Percentiles rank a stretch among this genome's conserved stretches.
phyloP scores from a whole-genome alignment of 108 stramenopile species.

The Fistulifera solaris region DNA sequence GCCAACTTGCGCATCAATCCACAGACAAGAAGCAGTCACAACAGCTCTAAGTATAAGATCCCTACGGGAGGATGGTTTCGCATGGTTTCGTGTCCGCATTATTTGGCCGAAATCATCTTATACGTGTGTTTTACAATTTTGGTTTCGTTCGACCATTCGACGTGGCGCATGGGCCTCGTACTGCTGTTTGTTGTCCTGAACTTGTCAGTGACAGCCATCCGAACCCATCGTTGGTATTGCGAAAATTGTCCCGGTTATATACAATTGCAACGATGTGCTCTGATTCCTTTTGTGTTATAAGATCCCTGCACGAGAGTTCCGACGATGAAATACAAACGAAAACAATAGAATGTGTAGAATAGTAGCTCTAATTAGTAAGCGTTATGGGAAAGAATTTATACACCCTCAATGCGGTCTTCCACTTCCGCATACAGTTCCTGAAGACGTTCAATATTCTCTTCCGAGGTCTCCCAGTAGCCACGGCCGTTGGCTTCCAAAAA shows the following conservation, averaged over 20 bases:
- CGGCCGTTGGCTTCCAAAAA: constrained; percentile 95
- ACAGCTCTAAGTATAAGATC: constrained; percentile 20
- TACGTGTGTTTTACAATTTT: constrained; percentile 45
- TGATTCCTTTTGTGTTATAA: constrained; percentile 8
- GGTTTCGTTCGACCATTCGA: background rate
- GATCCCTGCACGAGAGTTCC: background rate
- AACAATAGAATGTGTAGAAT: too few species aligned
- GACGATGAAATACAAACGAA: too few species aligned
- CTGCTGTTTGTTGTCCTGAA: constrained; percentile 51
- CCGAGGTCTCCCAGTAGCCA: constrained; percentile 90
- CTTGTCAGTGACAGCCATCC: constrained; percentile 41
- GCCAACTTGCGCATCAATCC: constrained; percentile 17
- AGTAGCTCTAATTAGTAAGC: too few species aligned
- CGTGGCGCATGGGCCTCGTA: constrained; percentile 12
- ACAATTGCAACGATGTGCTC: constrained; percentile 1
- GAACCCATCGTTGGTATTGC: constrained; percentile 47
- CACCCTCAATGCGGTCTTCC: constrained; percentile 94
- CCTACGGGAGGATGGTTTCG: constrained; percentile 52
- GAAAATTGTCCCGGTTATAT: constrained; percentile 2
- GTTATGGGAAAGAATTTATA: constrained; percentile 26
- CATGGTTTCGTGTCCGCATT: constrained; percentile 57
- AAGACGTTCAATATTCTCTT: constrained; percentile 92
- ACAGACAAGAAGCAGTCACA: background rate
- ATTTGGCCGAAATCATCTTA: constrained; percentile 62
- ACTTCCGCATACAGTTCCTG: constrained; percentile 96